Conservation (phyloP, 306 rosid genomes). For the Pterocarpus macrocarpus region DNA sequence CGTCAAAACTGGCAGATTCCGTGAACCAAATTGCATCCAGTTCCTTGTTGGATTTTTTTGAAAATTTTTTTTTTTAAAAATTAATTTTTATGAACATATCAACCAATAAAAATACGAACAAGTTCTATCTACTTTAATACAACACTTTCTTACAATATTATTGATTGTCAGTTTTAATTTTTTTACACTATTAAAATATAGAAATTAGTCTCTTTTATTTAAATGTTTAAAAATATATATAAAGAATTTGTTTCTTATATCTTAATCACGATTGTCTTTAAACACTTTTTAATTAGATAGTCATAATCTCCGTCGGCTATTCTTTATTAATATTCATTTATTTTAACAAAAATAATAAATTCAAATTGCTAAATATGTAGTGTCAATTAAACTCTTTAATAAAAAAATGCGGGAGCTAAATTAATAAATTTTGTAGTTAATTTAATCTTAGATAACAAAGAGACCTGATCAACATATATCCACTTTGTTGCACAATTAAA, state of each 20-base stretch:
- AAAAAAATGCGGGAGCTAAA: not conserved
- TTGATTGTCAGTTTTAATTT: too few relatives aligned
- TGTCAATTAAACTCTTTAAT: not conserved
- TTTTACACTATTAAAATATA: too few relatives aligned
- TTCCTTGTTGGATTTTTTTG: too few relatives aligned
- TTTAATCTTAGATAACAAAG: not conserved
- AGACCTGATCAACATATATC: not conserved
- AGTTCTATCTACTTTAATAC: too few relatives aligned
- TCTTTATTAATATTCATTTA: not conserved
- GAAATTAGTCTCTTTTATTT: too few relatives aligned
- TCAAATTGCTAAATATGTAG: not conserved
- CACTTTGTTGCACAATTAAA: not conserved
- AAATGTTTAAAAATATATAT: too few relatives aligned
- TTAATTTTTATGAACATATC: too few relatives aligned
- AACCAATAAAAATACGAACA: too few relatives aligned
- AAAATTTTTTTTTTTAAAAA: too few relatives aligned
- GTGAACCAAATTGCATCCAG: not conserved
- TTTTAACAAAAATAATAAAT: not conserved
- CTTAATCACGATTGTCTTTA: not conserved
- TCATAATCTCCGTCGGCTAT: not conserved
- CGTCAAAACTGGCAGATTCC: not conserved
- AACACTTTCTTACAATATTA: too few relatives aligned
- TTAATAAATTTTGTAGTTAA: not conserved
- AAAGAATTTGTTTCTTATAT: too few relatives aligned
- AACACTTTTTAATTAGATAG: not conserved